A percentile compares a stretch with the other conserved stretches of the same genome.
Evolutionary conservation across 2,329 filamentous ascomycete genomes (phyloP).

Genomic region (Pseudovirgaria hyperparasitica): DNA sequence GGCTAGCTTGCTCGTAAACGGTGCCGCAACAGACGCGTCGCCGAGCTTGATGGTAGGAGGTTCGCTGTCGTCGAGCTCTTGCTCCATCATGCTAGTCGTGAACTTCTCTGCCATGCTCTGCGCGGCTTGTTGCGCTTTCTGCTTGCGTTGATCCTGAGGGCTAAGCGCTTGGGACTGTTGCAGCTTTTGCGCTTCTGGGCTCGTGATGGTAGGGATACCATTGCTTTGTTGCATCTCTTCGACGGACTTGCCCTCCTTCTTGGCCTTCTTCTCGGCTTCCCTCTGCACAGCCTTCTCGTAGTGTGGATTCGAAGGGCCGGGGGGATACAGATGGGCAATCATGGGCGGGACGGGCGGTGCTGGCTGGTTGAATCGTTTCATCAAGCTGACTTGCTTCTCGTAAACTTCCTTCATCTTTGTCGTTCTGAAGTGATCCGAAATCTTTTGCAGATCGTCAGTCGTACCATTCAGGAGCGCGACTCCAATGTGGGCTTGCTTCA

Average conservation of each 20-base stretch:
- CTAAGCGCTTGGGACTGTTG: no score
- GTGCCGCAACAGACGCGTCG: conserved; percentile 91
- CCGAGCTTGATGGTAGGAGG: conserved; percentile 94
- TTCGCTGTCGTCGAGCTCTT: conserved; percentile 75
- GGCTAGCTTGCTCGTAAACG: conserved; percentile 93
- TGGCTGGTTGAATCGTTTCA: conserved; percentile 91
- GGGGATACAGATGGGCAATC: conserved; percentile 90
- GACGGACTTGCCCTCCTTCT: conserved; percentile 9
- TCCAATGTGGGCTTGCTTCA: conserved; percentile 97
- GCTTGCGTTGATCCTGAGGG: conserved; percentile 37
- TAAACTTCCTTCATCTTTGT: conserved; percentile 98
- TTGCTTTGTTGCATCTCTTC: conserved; percentile 11
- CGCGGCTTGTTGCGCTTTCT: conserved; percentile 47
- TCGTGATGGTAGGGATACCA: conserved; percentile 34
- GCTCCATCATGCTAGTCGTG: conserved; percentile 77
- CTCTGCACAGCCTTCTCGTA: conserved; percentile 84
- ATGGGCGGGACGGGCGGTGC: conserved; percentile 79
- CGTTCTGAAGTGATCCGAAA: conserved; percentile 84
- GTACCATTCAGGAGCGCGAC: conserved; percentile 93
- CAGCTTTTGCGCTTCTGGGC: no score
- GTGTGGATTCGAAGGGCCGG: conserved; percentile 83
- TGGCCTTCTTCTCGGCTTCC: conserved; percentile 63
- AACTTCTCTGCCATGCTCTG: conserved; percentile 75
- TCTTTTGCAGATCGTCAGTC: conserved; percentile 77
- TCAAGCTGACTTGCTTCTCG: conserved; percentile 84